These are phyloP conservation scores for Metschnikowia cerradonensis DNA, from an alignment of 805 yeast genomes.

Conservation along the genomic window DNA sequence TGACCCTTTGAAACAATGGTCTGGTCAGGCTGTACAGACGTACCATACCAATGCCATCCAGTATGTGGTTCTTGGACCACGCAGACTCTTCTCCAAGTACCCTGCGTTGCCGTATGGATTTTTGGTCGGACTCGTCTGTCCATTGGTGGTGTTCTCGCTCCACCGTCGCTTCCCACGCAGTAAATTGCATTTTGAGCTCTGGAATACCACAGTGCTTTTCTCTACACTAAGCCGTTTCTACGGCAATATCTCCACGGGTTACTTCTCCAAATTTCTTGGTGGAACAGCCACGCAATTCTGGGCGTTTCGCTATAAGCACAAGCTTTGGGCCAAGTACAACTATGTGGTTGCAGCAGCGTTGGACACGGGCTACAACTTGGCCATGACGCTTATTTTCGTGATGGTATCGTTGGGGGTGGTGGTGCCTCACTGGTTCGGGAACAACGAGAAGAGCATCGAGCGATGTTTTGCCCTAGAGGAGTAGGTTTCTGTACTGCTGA, in stretches of 20 bases:
- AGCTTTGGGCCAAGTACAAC: conserved; percentile 41
- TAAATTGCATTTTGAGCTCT: conserved; percentile 25
- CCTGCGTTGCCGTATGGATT: conserved; percentile 44
- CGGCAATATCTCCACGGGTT: conserved; percentile 49
- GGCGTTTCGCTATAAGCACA: conserved; percentile 35
- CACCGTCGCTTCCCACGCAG: conserved; percentile 25
- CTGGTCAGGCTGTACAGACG: conserved; percentile 41
- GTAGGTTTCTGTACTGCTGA: too few species aligned
- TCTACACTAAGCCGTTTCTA: conserved; percentile 46
- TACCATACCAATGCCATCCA: conserved; percentile 48
- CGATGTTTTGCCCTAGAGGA: conserved; percentile 40
- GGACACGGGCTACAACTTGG: conserved; percentile 47
- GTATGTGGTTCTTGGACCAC: conserved; percentile 49
- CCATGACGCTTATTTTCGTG: conserved; percentile 38
- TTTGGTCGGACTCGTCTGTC: conserved; percentile 36
- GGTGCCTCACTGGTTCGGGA: conserved; percentile 51
- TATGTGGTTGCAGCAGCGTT: conserved; percentile 50
- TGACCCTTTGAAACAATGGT: conserved; percentile 52
- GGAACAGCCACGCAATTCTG: conserved; percentile 48
- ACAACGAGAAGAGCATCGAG: conserved; percentile 40
- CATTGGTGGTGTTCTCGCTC: conserved; percentile 28
- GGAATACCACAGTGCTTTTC: conserved; percentile 48
- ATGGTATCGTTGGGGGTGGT: conserved; percentile 24
- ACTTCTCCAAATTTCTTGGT: conserved; percentile 43
- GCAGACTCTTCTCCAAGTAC: conserved; percentile 40